Conservation (phyloP, 2,329 filamentous ascomycete species). For the Huntiella savannae region DNA sequence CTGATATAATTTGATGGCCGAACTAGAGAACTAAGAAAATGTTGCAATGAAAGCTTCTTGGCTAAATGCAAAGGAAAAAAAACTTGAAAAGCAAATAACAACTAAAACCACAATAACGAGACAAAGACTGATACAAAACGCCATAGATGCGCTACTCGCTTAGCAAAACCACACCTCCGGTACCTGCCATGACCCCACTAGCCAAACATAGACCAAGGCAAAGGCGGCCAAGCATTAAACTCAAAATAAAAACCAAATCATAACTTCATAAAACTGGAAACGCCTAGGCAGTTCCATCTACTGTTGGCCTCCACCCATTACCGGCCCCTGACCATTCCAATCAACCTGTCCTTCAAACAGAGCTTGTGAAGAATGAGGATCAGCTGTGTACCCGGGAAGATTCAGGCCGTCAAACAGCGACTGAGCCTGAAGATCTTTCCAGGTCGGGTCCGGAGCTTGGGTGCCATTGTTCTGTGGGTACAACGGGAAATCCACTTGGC, state of each 20-base stretch:
- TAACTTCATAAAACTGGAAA: no score
- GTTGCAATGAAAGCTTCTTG: no score
- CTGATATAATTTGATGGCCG: no score
- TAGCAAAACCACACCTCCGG: no score
- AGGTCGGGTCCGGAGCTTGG: constrained; percentile 13
- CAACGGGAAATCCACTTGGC: constrained; percentile 40
- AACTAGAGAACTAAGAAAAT: no score
- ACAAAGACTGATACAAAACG: no score
- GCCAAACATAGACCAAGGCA: no score
- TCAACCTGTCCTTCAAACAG: constrained; percentile 24
- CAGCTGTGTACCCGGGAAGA: constrained; percentile 31
- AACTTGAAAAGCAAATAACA: not conserved
- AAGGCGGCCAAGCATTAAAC: no score
- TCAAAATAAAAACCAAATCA: no score
- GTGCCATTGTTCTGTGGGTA: constrained; percentile 23
- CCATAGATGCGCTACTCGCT: no score
- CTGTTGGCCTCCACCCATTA: not conserved
- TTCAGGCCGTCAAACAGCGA: constrained; percentile 31
- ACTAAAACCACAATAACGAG: no score
- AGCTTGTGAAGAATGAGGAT: constrained; percentile 29
- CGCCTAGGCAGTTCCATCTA: not conserved
- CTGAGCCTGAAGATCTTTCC: constrained; percentile 20
- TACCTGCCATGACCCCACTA: no score
- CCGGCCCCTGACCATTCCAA: constrained; percentile 16
- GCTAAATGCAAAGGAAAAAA: not conserved